Conservation (phyloP, 2,329 filamentous ascomycete genomes). For the Tolypocladium pustulatum region DNA sequence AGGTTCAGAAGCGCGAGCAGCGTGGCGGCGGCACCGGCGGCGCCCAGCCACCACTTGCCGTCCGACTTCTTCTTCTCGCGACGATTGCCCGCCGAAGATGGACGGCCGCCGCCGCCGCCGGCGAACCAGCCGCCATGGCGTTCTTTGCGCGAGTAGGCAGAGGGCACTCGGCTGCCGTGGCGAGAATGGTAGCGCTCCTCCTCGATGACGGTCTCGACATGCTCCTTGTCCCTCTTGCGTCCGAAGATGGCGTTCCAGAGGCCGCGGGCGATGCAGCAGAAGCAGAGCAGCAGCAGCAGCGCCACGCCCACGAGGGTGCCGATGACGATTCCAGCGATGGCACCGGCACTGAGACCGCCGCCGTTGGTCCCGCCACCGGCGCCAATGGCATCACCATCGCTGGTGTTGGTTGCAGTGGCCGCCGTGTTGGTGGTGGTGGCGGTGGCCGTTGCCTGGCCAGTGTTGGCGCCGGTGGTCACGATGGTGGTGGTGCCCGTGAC, state of each 20-base stretch:
- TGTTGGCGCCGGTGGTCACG: conserved; percentile 37
- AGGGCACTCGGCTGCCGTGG: conserved; percentile 29
- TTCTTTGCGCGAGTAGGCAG: conserved; percentile 36
- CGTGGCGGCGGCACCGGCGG: conserved; percentile 40
- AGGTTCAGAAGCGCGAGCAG: conserved; percentile 44
- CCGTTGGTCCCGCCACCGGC: conserved; percentile 25
- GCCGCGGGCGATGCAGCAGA: conserved; percentile 59
- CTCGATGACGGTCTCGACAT: conserved; percentile 40
- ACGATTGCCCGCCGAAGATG: conserved; percentile 26
- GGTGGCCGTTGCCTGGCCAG: conserved; percentile 36
- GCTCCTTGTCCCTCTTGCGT: conserved; percentile 41
- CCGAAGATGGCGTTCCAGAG: conserved; percentile 56
- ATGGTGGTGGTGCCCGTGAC: conserved; percentile 46
- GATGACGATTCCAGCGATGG: conserved; percentile 74
- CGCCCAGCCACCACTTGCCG: conserved; percentile 41
- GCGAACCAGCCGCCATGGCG: conserved; percentile 47
- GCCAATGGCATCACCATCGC: conserved; percentile 31
- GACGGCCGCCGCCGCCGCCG: conserved; percentile 34
- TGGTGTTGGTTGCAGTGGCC: conserved; percentile 32
- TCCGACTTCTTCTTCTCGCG: conserved; percentile 37
- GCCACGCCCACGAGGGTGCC: conserved; percentile 57
- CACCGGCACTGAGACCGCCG: conserved; percentile 52
- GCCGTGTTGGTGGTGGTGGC: conserved; percentile 39
- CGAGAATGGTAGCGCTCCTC: conserved; percentile 49
- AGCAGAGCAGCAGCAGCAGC: conserved; percentile 60